Percentiles rank a stretch among this genome's conserved stretches.
phyloP scores from a whole-genome alignment of 192 early-diverging fungal species.

The Coemansia umbellata region DNA sequence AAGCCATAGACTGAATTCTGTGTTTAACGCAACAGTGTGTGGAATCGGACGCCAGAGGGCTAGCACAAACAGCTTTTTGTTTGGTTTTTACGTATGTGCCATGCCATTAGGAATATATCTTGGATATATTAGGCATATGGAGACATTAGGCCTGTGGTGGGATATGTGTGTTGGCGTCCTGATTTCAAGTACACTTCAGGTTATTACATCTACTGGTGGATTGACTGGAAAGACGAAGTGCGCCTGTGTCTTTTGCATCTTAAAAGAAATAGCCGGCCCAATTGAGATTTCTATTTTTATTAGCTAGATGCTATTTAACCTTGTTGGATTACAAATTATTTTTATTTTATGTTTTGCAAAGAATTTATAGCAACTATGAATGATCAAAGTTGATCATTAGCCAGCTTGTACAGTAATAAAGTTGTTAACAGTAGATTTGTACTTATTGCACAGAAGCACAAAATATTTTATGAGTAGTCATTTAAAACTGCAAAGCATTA shows the following conservation, averaged over 20 bases:
- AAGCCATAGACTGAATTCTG: slow-evolving; percentile 54
- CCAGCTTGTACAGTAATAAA: no score
- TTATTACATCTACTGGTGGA: slow-evolving; percentile 12
- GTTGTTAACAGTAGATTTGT: no score
- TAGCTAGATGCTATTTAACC: no score
- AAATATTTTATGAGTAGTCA: no score
- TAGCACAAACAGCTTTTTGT: slow-evolving; percentile 44
- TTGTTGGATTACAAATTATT: no score
- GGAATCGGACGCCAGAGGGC: slow-evolving; percentile 47
- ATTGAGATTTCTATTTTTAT: no score
- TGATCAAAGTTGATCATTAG: no score
- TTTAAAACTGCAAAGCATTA: no score
- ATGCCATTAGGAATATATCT: slow-evolving; percentile 47
- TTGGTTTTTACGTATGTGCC: slow-evolving; percentile 46
- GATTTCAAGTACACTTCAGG: slow-evolving; percentile 9
- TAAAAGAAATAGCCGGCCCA: neutral
- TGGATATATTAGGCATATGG: slow-evolving; percentile 22
- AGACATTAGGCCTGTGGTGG: slow-evolving; percentile 20
- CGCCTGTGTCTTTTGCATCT: slow-evolving; percentile 10
- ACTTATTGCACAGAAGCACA: no score
- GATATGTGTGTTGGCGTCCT: slow-evolving; percentile 18
- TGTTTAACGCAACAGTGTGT: slow-evolving; percentile 51
- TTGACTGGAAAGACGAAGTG: slow-evolving; percentile 29
- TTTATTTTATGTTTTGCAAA: no score
- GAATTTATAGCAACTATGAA: no score